phyloP scores from a whole-genome alignment of 106 monocot species.

The Acorus gramineus region DNA sequence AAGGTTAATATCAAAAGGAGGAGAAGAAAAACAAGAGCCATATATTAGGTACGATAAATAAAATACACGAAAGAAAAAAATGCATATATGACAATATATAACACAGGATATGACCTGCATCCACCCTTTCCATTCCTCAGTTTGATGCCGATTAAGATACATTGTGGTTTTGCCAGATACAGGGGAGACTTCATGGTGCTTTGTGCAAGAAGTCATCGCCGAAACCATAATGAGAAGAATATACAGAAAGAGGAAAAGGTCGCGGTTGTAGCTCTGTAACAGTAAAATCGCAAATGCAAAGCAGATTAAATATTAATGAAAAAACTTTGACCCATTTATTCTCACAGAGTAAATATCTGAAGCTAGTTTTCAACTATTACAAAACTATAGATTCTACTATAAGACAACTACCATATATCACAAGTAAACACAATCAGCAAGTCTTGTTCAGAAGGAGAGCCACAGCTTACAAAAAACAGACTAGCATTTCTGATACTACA shows the following conservation, averaged over 20 bases:
- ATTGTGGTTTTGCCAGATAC: conserved; percentile 42
- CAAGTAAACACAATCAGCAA: too few species aligned
- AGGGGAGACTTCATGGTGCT: conserved; percentile 40
- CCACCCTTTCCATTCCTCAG: conserved; percentile 53
- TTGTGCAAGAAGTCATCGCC: conserved; percentile 37
- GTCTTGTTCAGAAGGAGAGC: too few species aligned
- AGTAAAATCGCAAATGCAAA: too few species aligned
- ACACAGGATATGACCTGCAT: conserved; percentile 19
- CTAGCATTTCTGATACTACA: too few species aligned
- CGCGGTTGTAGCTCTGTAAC: conserved; percentile 35
- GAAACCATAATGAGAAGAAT: conserved; percentile 42
- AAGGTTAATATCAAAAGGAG: background rate
- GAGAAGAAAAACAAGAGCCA: background rate
- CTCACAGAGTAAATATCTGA: too few species aligned
- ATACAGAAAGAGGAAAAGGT: conserved; percentile 44
- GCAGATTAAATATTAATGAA: too few species aligned
- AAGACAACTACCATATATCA: too few species aligned
- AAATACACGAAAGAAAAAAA: conserved; percentile 5
- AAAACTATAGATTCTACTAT: too few species aligned
- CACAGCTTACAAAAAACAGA: too few species aligned
- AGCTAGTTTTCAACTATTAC: too few species aligned
- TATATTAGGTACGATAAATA: background rate
- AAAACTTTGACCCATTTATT: too few species aligned
- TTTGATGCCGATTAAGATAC: conserved; percentile 47
- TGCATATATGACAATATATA: too few species aligned